Conservation (phyloP, 148 eudicot species). For the Limonium bicolor region DNA sequence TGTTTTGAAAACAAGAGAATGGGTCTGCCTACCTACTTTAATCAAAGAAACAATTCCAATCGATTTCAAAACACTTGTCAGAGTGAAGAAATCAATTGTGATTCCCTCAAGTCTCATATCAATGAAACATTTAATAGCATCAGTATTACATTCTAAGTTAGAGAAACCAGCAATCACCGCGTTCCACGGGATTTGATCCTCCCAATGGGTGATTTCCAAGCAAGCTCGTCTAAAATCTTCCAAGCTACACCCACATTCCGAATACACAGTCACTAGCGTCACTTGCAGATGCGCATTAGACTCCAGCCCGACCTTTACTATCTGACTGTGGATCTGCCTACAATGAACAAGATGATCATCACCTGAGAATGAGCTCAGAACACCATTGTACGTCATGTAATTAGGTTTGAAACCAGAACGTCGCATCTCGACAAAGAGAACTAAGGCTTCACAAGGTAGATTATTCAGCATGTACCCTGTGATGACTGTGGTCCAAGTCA, state of each 20-base stretch:
- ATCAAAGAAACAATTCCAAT: slow-evolving; percentile 21
- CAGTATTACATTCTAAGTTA: slow-evolving; percentile 21
- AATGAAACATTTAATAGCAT: slow-evolving; percentile 27
- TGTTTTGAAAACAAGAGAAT: slow-evolving; percentile 25
- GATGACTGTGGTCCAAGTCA: slow-evolving; percentile 42
- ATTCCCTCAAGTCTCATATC: slow-evolving; percentile 35
- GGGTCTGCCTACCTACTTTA: slow-evolving; percentile 35
- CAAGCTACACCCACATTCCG: slow-evolving; percentile 24
- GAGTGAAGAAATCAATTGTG: slow-evolving; percentile 22
- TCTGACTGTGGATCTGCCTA: slow-evolving; percentile 30
- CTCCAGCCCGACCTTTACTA: slow-evolving; percentile 31
- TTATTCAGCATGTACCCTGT: slow-evolving; percentile 26
- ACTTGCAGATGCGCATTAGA: slow-evolving; percentile 19
- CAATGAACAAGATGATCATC: slow-evolving; percentile 28
- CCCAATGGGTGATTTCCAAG: slow-evolving; percentile 18
- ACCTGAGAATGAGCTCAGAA: slow-evolving; percentile 34
- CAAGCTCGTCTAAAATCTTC: slow-evolving; percentile 24
- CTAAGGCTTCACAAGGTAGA: slow-evolving; percentile 27
- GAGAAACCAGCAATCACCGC: slow-evolving; percentile 45
- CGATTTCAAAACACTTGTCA: slow-evolving; percentile 27
- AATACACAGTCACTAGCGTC: slow-evolving; percentile 29
- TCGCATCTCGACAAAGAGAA: slow-evolving; percentile 30
- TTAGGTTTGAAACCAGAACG: slow-evolving; percentile 20
- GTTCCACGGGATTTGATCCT: slow-evolving; percentile 48
- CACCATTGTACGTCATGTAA: slow-evolving; percentile 25